Evolutionary conservation across 2,329 filamentous ascomycete species (phyloP).

Genomic region (Verticillium dahliae): DNA sequence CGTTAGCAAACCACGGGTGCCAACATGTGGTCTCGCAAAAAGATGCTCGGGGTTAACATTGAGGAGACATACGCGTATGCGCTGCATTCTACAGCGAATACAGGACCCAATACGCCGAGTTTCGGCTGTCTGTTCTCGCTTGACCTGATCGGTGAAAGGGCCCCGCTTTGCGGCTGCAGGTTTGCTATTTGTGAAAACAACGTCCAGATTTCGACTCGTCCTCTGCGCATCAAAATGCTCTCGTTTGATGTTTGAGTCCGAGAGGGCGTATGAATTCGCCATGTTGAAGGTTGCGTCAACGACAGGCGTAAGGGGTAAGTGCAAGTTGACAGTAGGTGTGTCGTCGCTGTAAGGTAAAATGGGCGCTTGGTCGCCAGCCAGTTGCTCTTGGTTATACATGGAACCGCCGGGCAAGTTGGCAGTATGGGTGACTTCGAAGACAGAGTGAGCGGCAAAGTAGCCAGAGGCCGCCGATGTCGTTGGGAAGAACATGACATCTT

Average conservation of each 20-base stretch:
- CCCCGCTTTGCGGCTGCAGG: slow-evolving; percentile 36
- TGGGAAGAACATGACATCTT: slow-evolving; percentile 35
- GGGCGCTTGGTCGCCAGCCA: background rate
- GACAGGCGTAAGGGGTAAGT: background rate
- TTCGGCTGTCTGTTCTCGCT: slow-evolving; percentile 47
- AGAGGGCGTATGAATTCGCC: slow-evolving; percentile 6
- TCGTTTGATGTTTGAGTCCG: slow-evolving; percentile 11
- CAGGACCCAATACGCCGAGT: slow-evolving; percentile 54
- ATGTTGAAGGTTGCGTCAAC: background rate
- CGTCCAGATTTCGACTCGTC: slow-evolving; percentile 17
- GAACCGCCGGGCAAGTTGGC: background rate
- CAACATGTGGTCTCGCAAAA: background rate
- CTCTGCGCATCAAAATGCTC: slow-evolving; percentile 1
- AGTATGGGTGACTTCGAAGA: background rate
- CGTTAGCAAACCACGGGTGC: background rate
- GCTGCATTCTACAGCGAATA: slow-evolving; percentile 55
- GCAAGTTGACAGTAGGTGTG: background rate
- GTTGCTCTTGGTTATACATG: background rate
- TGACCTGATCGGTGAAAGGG: slow-evolving; percentile 46
- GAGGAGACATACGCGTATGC: slow-evolving; percentile 45
- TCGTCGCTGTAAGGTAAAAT: background rate
- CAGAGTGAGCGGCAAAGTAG: background rate
- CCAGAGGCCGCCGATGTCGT: slow-evolving; percentile 1
- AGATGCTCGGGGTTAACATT: background rate
- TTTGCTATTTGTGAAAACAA: slow-evolving; percentile 25